These are phyloP conservation scores for Colletotrichum truncatum DNA, from an alignment of 2,329 filamentous ascomycete species.

Conservation along the genomic window DNA sequence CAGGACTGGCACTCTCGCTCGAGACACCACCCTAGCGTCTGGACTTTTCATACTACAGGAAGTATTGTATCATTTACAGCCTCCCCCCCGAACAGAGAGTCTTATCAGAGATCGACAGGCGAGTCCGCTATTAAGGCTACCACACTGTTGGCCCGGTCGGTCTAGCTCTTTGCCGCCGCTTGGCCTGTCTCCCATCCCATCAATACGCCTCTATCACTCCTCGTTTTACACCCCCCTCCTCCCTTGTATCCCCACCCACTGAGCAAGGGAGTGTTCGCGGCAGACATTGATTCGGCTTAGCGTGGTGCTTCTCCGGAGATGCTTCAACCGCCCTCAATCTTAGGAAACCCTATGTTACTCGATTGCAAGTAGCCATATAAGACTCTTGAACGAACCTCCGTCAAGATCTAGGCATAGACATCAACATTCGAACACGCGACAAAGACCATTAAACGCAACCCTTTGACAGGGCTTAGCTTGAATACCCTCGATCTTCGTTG, in stretches of 20 bases:
- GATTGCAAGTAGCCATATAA: slow-evolving; percentile 17
- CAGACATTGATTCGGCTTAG: slow-evolving; percentile 26
- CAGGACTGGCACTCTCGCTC: not conserved
- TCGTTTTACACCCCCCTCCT: not conserved
- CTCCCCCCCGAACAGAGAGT: not conserved
- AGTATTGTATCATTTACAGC: slow-evolving; percentile 26
- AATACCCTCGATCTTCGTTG: not conserved
- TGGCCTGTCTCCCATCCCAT: slow-evolving; percentile 18
- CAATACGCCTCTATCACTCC: not conserved
- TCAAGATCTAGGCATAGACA: not conserved
- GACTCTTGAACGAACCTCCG: not conserved
- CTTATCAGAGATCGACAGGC: slow-evolving; percentile 29
- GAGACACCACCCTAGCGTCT: not conserved
- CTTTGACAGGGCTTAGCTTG: not conserved
- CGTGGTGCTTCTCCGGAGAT: slow-evolving; percentile 25
- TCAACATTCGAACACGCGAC: not conserved
- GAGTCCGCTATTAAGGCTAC: slow-evolving; percentile 26
- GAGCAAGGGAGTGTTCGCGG: slow-evolving; percentile 25
- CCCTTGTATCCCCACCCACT: slow-evolving; percentile 17
- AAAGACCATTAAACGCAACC: not conserved
- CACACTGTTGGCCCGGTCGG: slow-evolving; percentile 5
- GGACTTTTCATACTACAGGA: slow-evolving; percentile 1
- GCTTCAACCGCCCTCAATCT: slow-evolving; percentile 8
- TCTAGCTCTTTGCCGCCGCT: slow-evolving; percentile 11
- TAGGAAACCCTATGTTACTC: slow-evolving; percentile 2